A percentile compares a stretch with the other conserved stretches of the same genome.
These are phyloP conservation scores for Botrytis paeoniae DNA, from an alignment of 2,329 filamentous ascomycete genomes.

Conservation along the genomic window DNA sequence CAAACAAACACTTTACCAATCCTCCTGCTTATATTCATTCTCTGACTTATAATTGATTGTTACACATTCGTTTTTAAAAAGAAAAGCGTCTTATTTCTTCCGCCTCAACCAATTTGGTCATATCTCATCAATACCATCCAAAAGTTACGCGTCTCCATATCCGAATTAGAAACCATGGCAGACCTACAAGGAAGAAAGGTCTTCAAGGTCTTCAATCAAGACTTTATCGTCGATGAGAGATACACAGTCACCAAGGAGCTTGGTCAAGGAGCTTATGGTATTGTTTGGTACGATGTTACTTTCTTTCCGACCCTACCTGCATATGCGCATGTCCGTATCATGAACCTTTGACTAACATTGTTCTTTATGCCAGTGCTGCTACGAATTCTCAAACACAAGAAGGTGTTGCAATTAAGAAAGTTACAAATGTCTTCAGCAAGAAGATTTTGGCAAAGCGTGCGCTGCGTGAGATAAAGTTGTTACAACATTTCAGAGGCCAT, in stretches of 20 bases:
- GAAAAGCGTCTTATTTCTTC: background rate
- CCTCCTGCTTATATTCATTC: constrained; percentile 13
- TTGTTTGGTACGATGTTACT: constrained; percentile 74
- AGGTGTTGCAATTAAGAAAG: constrained; percentile 97
- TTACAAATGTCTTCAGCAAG: constrained; percentile 99
- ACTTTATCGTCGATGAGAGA: constrained; percentile 96
- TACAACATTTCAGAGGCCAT: constrained; percentile 94
- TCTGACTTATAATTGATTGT: constrained; percentile 2
- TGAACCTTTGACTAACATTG: constrained; percentile 32
- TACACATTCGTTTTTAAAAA: background rate
- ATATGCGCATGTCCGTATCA: constrained; percentile 22
- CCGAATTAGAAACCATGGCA: constrained; percentile 35
- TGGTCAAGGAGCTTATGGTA: constrained; percentile 96
- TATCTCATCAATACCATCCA: background rate
- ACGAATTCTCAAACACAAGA: constrained; percentile 88
- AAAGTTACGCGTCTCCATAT: background rate
- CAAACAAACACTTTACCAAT: background rate
- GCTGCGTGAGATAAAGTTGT: constrained; percentile 94
- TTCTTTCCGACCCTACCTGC: constrained; percentile 21
- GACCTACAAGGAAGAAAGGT: constrained; percentile 68
- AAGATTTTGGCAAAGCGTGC: constrained; percentile 99
- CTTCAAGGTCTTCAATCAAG: constrained; percentile 99
- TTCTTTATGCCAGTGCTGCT: constrained; percentile 63
- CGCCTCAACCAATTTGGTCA: background rate
- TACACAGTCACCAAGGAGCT: constrained; percentile 99